Evolutionary conservation across 441 rosid genomes (phyloP).

Genomic region (Populus hybrid): DNA sequence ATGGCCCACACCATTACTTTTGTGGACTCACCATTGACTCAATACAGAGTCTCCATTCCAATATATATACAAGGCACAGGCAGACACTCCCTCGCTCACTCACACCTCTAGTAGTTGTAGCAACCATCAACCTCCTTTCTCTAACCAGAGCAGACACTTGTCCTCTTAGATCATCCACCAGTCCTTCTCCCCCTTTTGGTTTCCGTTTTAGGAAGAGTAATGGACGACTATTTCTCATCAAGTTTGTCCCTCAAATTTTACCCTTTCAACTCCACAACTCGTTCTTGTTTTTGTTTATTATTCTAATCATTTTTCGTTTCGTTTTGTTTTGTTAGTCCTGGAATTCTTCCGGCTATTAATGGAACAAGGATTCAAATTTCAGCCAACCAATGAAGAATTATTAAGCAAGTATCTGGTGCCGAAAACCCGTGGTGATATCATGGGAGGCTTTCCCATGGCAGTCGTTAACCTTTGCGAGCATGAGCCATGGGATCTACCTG

Average conservation of each 20-base stretch:
- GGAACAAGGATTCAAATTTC: constrained; percentile 34
- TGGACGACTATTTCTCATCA: not conserved
- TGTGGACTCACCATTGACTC: not conserved
- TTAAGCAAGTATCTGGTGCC: constrained; percentile 16
- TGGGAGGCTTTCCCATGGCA: not conserved
- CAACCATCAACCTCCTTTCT: not conserved
- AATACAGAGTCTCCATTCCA: not conserved
- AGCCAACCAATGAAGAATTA: constrained; percentile 41
- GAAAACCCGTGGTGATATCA: constrained; percentile 16
- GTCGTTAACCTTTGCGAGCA: constrained; percentile 32
- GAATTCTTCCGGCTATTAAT: not conserved
- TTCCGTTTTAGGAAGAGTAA: not conserved
- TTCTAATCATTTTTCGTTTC: not conserved
- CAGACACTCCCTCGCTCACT: not conserved
- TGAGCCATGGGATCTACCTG: constrained; percentile 28
- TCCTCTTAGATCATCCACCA: not conserved
- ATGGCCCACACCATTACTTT: not conserved
- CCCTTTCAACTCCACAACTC: not conserved
- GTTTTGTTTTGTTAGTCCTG: not conserved
- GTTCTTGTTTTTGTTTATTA: not conserved
- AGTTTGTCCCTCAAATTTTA: not conserved
- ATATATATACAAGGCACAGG: not conserved
- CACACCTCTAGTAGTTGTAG: not conserved
- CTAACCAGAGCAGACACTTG: not conserved
- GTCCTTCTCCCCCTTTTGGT: not conserved